Conservation (phyloP, 2,329 filamentous ascomycete genomes). For the Leptographium galeiforme region DNA sequence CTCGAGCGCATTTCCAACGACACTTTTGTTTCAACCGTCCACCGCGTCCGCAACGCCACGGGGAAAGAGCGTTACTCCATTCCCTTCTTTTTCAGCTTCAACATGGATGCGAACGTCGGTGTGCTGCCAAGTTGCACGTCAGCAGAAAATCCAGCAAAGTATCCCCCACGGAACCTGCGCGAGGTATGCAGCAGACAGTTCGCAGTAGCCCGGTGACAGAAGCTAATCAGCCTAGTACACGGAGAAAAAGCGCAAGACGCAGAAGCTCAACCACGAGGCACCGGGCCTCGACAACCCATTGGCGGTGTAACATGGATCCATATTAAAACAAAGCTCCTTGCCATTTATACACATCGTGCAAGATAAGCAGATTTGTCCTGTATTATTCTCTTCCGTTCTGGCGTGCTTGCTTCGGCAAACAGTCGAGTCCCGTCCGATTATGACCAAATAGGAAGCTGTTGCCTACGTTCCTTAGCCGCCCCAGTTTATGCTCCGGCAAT, state of each 20-base stretch:
- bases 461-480: too few relatives aligned
- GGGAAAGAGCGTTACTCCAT: constrained; percentile 9
- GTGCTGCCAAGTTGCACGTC: constrained; percentile 5
- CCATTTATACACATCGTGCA: too few relatives aligned
- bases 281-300: not conserved
- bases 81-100: constrained; percentile 13
- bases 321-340: too few relatives aligned
- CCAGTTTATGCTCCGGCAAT: too few relatives aligned
- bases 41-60: constrained; percentile 10
- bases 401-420: too few relatives aligned
- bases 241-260: not conserved
- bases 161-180: not conserved
- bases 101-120: constrained; percentile 4
- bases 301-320: not conserved
- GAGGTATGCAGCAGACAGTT: not conserved
- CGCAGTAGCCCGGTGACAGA: not conserved
- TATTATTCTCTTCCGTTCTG: too few relatives aligned
- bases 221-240: not conserved
- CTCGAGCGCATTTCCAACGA: constrained; percentile 12
- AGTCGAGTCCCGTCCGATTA: too few relatives aligned
- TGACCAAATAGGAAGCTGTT: too few relatives aligned
- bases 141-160: not conserved
- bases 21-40: constrained; percentile 11
- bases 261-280: not conserved
- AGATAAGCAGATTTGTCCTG: too few relatives aligned